Conservation (phyloP, 2,329 filamentous ascomycete species). For the Tolypocladium tundrense region DNA sequence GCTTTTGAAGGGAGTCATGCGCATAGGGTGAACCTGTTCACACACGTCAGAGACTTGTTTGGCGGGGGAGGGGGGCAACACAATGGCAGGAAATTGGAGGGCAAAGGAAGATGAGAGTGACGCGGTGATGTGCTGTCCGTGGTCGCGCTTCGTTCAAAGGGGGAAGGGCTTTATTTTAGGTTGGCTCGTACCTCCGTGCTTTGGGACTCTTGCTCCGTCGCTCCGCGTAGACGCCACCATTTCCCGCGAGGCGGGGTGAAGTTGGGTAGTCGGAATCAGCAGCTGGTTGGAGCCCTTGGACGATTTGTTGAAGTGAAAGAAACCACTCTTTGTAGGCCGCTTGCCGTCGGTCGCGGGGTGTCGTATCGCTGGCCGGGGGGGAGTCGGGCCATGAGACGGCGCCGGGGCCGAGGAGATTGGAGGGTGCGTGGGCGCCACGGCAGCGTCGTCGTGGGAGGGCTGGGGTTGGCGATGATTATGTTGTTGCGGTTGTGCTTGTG, state of each 20-base stretch:
- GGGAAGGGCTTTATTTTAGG: neutral
- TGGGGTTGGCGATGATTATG: slow-evolving; percentile 11
- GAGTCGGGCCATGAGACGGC: slow-evolving; percentile 9
- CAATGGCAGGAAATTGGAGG: neutral
- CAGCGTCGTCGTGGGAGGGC: slow-evolving; percentile 12
- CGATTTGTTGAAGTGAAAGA: slow-evolving; percentile 41
- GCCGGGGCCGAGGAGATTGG: slow-evolving; percentile 15
- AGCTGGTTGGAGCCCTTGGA: slow-evolving; percentile 29
- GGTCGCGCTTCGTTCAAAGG: slow-evolving; percentile 1
- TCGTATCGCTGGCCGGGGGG: slow-evolving; percentile 12
- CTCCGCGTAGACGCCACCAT: slow-evolving; percentile 27
- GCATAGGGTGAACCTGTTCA: slow-evolving; percentile 15
- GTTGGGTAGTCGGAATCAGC: slow-evolving; percentile 14
- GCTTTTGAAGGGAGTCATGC: slow-evolving; percentile 26
- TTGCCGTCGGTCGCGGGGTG: slow-evolving; percentile 24
- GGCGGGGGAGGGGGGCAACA: neutral
- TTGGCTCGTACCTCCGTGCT: slow-evolving; percentile 21
- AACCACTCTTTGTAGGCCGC: slow-evolving; percentile 36
- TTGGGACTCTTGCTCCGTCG: slow-evolving; percentile 18
- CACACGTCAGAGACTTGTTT: slow-evolving; percentile 8
- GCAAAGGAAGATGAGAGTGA: neutral
- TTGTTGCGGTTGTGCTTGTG: neutral
- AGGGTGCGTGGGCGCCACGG: slow-evolving; percentile 10
- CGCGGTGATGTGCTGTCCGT: neutral
- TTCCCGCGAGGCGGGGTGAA: slow-evolving; percentile 24